Conservation (phyloP, 768 basidiomycete species). For the Suillus fuscotomentosus region DNA sequence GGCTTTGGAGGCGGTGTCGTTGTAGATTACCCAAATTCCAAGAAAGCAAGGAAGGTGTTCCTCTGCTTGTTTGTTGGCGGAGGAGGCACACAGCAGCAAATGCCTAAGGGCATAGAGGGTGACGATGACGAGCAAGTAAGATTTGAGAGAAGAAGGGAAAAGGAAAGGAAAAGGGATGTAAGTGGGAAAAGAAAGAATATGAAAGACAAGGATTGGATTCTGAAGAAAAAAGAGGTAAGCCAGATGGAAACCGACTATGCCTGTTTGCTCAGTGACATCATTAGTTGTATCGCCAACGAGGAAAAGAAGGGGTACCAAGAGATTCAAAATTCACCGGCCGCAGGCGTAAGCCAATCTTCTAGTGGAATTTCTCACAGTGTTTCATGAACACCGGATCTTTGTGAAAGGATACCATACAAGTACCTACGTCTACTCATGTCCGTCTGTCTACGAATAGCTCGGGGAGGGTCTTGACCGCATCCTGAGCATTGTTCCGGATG, state of each 20-base stretch:
- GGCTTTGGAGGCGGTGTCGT: conserved; percentile 97
- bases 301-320: conserved; percentile 79
- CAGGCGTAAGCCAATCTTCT: conserved; percentile 80
- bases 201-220: conserved; percentile 88
- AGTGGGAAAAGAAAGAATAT: conserved; percentile 67
- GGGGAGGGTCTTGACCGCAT: conserved; percentile 51
- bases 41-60: conserved; percentile 94
- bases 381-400: neutral
- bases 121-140: conserved; percentile 59
- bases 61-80: conserved; percentile 89
- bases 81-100: conserved; percentile 62
- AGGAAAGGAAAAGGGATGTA: conserved; percentile 54
- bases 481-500: conserved; percentile 66
- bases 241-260: neutral
- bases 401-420: conserved; percentile 2
- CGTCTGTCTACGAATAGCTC: conserved; percentile 37
- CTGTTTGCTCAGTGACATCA: conserved; percentile 2
- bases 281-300: conserved; percentile 80
- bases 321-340: conserved; percentile 94
- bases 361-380: conserved; percentile 21
- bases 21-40: conserved; percentile 96
- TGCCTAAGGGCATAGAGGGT: conserved; percentile 78
- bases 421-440: conserved; percentile 22
- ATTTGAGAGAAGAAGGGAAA: conserved; percentile 79
- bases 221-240: conserved; percentile 93